Base-by-base conservation (phyloP, 108 stramenopile species). In the Cyclostephanos invisitatus region DNA sequence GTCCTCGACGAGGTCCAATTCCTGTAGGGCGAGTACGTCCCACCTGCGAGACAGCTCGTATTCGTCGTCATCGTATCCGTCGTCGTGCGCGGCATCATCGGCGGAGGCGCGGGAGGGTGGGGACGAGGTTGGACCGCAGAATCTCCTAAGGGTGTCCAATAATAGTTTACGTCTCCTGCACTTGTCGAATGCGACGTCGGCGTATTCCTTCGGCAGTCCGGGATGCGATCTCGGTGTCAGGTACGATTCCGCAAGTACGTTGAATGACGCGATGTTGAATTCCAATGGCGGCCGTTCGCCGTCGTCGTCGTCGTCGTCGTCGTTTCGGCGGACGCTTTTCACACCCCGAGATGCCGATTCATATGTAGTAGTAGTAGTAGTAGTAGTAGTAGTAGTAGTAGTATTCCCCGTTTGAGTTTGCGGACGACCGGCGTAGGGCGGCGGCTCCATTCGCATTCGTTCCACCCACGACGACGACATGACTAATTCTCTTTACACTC, bases 161-260 rank as follows among this genome's bases (percentile, higher is more conserved):
- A 91, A 68, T 67, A 84, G 65, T 44, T 75, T 56, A 0, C 78
- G 75, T 60, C 91, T 78, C 57, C 69, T 82, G 21, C 62, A 25
- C 18, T 60, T 67, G 56, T 87, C 63, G 71, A 93, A 93, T 55
- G 86, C 87, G 42, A 83, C 83, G 21, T 68, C 49, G 42, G 88
- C 85, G 64, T 83, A 86, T 0, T 54, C 42, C 4, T 54, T 18
- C 3, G 92, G 92, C 47, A 95, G 60, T 14, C 78, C 72, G 20
- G 66, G 72, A 78, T 95, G 93, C 2, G 89, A 91, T 60, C 85
- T 77, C 36, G 74, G 85, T 44, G 74, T 82, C 54, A 89, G 71
- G 54, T 95, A 92, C 17, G 85, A 63, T 66, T 92, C 86, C 6
- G 93, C 93, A 44, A 95, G 73, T 20, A 92, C 64, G 69, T 95